Evolutionary conservation across 177 flowering plant species (phyloP).

Genomic region (Vitis hybrid): DNA sequence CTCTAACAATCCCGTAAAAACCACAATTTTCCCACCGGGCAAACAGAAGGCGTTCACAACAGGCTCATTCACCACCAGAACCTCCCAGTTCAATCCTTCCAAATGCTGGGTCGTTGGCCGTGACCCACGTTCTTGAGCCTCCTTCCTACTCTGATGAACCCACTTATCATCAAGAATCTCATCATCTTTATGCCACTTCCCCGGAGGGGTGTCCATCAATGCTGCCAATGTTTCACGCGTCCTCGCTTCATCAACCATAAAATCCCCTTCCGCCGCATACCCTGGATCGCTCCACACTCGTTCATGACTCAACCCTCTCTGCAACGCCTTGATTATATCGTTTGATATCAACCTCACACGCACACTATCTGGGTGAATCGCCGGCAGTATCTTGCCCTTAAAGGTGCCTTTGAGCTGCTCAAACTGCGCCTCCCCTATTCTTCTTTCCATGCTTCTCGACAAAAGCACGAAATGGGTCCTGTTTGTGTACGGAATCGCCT

Average conservation of each 20-base stretch:
- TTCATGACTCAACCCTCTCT: conserved; percentile 68
- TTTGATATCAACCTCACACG: conserved; percentile 67
- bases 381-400: conserved; percentile 73
- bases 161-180: conserved; percentile 85
- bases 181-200: conserved; percentile 56
- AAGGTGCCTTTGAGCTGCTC: conserved; percentile 42
- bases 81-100: conserved; percentile 89
- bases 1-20: conserved; percentile 77
- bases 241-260: conserved; percentile 4
- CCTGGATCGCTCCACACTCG: conserved; percentile 67
- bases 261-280: conserved; percentile 39
- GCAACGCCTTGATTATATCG: conserved; percentile 67
- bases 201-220: conserved; percentile 25
- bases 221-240: conserved; percentile 36
- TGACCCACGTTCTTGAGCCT: conserved; percentile 42
- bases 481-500: conserved; percentile 81
- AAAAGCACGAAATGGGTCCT: conserved; percentile 84
- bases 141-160: conserved; percentile 69
- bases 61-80: conserved; percentile 76
- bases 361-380: conserved; percentile 78
- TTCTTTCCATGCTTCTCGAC: conserved; percentile 52
- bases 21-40: conserved; percentile 96
- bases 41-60: conserved; percentile 85
- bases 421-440: conserved; percentile 66
- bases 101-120: conserved; percentile 57